A percentile compares a stretch with the other conserved stretches of the same genome.
Evolutionary conservation across 352 stramenopile genomes (phyloP).

Genomic region (Phytophthora fragariaefolia): DNA sequence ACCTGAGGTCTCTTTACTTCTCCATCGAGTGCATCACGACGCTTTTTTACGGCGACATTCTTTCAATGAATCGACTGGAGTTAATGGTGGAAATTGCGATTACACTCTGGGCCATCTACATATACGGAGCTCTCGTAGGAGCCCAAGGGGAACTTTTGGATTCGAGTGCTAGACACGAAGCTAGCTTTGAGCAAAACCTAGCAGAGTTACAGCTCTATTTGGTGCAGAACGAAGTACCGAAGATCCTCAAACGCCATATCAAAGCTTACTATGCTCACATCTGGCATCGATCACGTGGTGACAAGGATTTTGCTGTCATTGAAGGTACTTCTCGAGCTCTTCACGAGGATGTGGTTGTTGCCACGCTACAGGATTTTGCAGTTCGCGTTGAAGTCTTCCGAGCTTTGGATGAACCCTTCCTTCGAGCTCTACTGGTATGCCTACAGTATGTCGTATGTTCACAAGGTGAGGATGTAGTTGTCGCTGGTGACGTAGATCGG

Average conservation of each 20-base stretch:
- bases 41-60: slow-evolving; percentile 64
- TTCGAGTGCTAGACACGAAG: slow-evolving; percentile 45
- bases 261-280: slow-evolving; percentile 68
- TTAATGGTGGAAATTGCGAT: slow-evolving; percentile 53
- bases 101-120: slow-evolving; percentile 61
- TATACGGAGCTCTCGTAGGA: slow-evolving; percentile 60
- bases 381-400: slow-evolving; percentile 56
- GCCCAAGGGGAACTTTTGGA: slow-evolving; percentile 55
- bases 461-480: slow-evolving; percentile 65
- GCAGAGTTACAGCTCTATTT: slow-evolving; percentile 67
- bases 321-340: slow-evolving; percentile 47
- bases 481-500: slow-evolving; percentile 63
- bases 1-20: slow-evolving; percentile 61
- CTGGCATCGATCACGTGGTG: slow-evolving; percentile 47
- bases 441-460: slow-evolving; percentile 63
- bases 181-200: slow-evolving; percentile 62
- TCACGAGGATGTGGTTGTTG: slow-evolving; percentile 57
- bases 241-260: slow-evolving; percentile 64
- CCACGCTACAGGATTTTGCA: slow-evolving; percentile 49
- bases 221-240: slow-evolving; percentile 62
- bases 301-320: slow-evolving; percentile 54
- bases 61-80: slow-evolving; percentile 62
- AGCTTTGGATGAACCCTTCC: slow-evolving; percentile 54
- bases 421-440: slow-evolving; percentile 53
- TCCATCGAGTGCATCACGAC: slow-evolving; percentile 61